Base-by-base conservation (phyloP, 2,329 filamentous ascomycete genomes). In the Penicillium sp. region DNA sequence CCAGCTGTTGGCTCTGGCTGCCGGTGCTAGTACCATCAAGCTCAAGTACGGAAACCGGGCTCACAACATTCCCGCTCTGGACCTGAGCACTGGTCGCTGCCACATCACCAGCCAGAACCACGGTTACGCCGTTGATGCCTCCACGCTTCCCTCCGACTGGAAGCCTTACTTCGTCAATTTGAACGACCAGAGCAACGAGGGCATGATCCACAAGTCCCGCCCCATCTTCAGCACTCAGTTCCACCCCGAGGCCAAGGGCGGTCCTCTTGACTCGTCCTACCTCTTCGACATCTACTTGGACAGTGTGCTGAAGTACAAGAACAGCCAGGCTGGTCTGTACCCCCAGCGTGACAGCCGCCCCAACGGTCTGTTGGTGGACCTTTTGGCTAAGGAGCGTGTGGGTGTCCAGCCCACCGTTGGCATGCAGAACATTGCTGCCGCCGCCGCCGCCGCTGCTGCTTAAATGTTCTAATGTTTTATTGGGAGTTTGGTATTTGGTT, bases 21-120 rank as follows among this genome's bases (percentile, higher is more conserved):
- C 89, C 56, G 94, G 94, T 61, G 94, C 90, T 52, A 84, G 86
- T 68, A 97, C 94, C 59, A 88, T 95, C 79, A 97, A 97, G 85
- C 86, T 99, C 77, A 97, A 97, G 85, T 99, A 97, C 76, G 94
- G 94, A 71, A 99, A 99, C 84, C 89, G 94, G 66, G 94, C 92
- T 18, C 94, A 97, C 83, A 99, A 99, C 82, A 97, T 97, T 68
- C 94, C 94, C 8, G 92, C 92, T 57, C 81, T 97, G 55, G 93
- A 97, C 73, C 82, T 97, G 74, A 96, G 90, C 58, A 97, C 93
- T 35, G 93, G 94, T 55, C 91, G 93, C 76, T 97, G 94, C 85
- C 93, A 97, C 81, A 97, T 97, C 76, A 97, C 93, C 56, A 92
- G 88, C 75, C 94, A 99, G 82, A 97, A 97, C 81, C 94, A 97